These are phyloP conservation scores for Coprinellus micaceus DNA, from an alignment of 768 basidiomycete genomes.

Conservation along the genomic window DNA sequence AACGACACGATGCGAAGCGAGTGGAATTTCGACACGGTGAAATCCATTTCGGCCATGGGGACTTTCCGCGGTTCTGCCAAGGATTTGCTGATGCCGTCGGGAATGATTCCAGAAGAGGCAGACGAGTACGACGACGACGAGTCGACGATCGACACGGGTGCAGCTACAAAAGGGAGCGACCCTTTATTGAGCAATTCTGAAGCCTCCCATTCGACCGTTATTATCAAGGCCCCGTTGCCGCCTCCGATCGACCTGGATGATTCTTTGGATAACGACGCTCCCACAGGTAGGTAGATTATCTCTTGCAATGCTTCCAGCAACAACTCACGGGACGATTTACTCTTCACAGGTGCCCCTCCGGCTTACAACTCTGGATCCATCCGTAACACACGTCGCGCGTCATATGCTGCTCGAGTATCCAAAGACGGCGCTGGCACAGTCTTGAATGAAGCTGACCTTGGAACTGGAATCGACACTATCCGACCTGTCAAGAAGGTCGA, in stretches of 20 bases:
- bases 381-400: constrained; percentile 62
- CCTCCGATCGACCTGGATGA: constrained; percentile 37
- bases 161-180: constrained; percentile 64
- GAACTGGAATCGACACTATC: constrained; percentile 85
- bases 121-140: constrained; percentile 44
- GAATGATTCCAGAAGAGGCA: constrained; percentile 55
- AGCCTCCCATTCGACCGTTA: constrained; percentile 67
- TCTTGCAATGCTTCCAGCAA: constrained; percentile 14
- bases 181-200: constrained; percentile 49
- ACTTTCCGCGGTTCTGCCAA: constrained; percentile 70
- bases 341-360: constrained; percentile 54
- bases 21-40: constrained; percentile 94
- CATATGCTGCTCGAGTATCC: constrained; percentile 72
- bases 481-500: constrained; percentile 93
- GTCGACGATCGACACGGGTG: constrained; percentile 57
- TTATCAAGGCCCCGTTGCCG: constrained; percentile 50
- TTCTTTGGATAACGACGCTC: constrained; percentile 36
- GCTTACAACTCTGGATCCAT: constrained; percentile 72
- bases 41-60: constrained; percentile 68
- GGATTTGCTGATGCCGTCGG: constrained; percentile 54
- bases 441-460: constrained; percentile 78
- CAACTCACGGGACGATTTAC: constrained; percentile 23
- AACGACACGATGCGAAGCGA: constrained; percentile 81
- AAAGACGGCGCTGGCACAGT: constrained; percentile 65
- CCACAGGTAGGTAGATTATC: constrained; percentile 35